Evolutionary conservation across 1,284 basidiomycete species (phyloP), one percentile per base, ranked within the genome.

Genomic region (Trichosporon coremiiforme): DNA sequence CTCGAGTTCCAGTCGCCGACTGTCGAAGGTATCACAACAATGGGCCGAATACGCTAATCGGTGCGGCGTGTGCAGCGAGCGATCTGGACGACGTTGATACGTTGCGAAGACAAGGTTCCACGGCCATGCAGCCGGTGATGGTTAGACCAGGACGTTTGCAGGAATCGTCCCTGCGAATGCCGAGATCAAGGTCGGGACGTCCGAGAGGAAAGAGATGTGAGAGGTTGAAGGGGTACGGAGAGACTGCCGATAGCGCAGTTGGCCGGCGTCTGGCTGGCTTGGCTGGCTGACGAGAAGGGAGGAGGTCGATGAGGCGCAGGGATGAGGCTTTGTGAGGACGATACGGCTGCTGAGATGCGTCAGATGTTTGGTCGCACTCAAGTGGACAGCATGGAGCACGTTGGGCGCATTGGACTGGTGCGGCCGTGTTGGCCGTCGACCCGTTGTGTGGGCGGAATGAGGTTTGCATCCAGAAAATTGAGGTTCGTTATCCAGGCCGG

Each of bases 111-210:
- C n/a, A 62, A 31, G 57, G 29, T 17, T 35, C 29, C 57, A 62
- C 50, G 57, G 20, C 29, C 57, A 62, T 62, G 57, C 57, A 33
- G 31, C 57, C 57, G 57, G 31, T 33, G 57, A 33, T 33, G 57
- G 29, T 62, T 62, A 62, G 57, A 35, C 57, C 57, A 62, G 57
- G 57, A 15, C 31, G 57, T 35, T 17, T 5, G 15, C 15, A 33
- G 57, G 57, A 62, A 62, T 62, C n/a, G 57, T 62, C 57, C 57
- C 57, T 62, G 57, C 57, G 57, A 62, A 62, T 62, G 31, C 57
- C 57, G 57, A 62, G 57, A 62, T 62, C 57, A 25, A 53, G 57
- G 57, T 33, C 57, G 29, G 57, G 2, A 13, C 31, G 41, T 17
- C 53, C 22, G 53, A 29, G 29, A 15, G 5, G 22, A 29, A 25